Base-by-base conservation (phyloP, 768 basidiomycete genomes). In the Hortiboletus campestris region DNA sequence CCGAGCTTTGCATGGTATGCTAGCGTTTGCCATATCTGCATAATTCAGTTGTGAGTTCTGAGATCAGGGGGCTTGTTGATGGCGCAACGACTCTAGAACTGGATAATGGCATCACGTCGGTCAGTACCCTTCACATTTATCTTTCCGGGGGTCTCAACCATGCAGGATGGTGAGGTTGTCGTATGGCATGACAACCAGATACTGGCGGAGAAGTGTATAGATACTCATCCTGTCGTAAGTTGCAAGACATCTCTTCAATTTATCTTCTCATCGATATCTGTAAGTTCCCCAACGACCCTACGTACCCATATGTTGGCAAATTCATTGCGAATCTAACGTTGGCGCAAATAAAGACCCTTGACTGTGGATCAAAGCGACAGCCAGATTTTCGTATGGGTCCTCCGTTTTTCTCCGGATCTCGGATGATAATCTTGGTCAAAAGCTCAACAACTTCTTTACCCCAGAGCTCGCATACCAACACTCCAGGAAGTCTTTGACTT, bases 111-210 rank as follows among this genome's bases (percentile, higher is more conserved):
- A 78, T 91, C 54, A 89, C 89, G 9, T 82, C 80, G 76, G 88
- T 84, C 50, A 61, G 68, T 62, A 28, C 14, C 40, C 28, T 47
- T 41, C 25, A 13, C 8, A 2, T n/a, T 8, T 38, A 17, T 20
- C 13, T 43, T 39, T 34, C 32, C 7, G 39, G 25, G 46, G 34
- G 50, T 29, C 57, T 64, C 60, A 60, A 20, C 35, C 19, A 19
- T 19, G 54, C 38, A 89, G 88, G 91, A 93, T 66, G 88, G 86
- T 13, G 78, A 80, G 46, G 84, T 88, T 16, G 76, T 93, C 40
- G 87, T 92, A 14, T 91, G 87, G 86, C 90, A 93, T 62, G 90
- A 93, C 70, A 83, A 85, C 69, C 72, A 74, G 41, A 86, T 93
- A 57, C 67, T 71, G 3, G 60, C 80, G 4, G 76, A 75, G 34